Percentiles rank a stretch among this genome's conserved stretches.
Evolutionary conservation across 768 basidiomycete genomes (phyloP).

Genomic region (Termitomyces titanicus): DNA sequence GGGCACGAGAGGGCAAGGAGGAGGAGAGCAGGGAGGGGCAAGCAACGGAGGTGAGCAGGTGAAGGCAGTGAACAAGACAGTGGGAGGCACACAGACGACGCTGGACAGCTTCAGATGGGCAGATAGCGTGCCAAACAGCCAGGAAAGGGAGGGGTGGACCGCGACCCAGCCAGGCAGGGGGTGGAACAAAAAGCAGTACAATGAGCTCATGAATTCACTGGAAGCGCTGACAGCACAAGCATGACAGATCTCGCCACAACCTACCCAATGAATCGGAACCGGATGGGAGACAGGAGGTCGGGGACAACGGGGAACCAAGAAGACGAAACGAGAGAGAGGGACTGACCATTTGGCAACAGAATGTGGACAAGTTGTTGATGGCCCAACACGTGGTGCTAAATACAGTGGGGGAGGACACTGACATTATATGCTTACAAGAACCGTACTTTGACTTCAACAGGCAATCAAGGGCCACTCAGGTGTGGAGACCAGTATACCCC

Average conservation of each 20-base stretch:
- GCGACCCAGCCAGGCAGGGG: too few species aligned
- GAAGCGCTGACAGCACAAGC: not conserved
- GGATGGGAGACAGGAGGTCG: too few species aligned
- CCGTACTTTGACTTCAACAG: constrained; percentile 26
- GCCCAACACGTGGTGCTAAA: constrained; percentile 17
- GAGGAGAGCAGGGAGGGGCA: not conserved
- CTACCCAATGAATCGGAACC: not conserved
- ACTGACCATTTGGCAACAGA: constrained; percentile 22
- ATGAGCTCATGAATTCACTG: not conserved
- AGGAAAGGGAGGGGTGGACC: too few species aligned
- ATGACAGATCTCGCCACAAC: not conserved
- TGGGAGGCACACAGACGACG: too few species aligned
- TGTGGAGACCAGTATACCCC: constrained; percentile 12
- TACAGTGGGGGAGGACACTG: constrained; percentile 11
- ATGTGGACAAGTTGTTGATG: constrained; percentile 21
- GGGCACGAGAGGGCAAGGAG: not conserved
- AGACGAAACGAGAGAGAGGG: not conserved
- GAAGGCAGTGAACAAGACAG: too few species aligned
- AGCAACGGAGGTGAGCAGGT: not conserved
- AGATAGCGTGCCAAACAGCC: too few species aligned
- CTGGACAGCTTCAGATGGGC: too few species aligned
- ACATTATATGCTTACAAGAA: constrained; percentile 37
- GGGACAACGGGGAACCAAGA: too few species aligned
- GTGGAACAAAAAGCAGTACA: not conserved
- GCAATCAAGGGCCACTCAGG: constrained; percentile 11